Evolutionary conservation across 768 basidiomycete genomes (phyloP).

Genomic region (Amanita inopinata): DNA sequence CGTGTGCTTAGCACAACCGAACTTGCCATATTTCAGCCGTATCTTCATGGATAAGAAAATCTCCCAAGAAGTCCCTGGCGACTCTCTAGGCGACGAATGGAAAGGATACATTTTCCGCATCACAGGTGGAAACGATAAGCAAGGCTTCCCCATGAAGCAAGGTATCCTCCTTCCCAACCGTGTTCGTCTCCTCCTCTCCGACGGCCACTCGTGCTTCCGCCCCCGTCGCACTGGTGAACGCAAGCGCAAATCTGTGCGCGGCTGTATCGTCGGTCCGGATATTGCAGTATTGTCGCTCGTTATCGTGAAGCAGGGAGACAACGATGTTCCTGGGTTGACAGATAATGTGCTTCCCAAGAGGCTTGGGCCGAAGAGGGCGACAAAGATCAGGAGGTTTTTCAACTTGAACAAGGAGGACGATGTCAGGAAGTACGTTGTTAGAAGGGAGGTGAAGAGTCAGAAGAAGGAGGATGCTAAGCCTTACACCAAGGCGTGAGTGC

Average conservation of each 20-base stretch:
- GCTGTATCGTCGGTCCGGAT: slow-evolving; percentile 95
- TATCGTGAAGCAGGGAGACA: slow-evolving; percentile 94
- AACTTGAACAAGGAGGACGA: slow-evolving; percentile 97
- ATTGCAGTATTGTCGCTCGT: slow-evolving; percentile 90
- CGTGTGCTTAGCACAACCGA: background rate
- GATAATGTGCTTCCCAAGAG: slow-evolving; percentile 90
- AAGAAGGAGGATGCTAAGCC: slow-evolving; percentile 92
- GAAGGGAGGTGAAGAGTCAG: slow-evolving; percentile 78
- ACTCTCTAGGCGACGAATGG: slow-evolving; percentile 90
- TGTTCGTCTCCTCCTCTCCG: slow-evolving; percentile 86
- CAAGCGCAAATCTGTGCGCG: slow-evolving; percentile 97
- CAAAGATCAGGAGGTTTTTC: slow-evolving; percentile 97
- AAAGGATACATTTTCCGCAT: slow-evolving; percentile 95
- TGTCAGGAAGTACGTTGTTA: slow-evolving; percentile 94
- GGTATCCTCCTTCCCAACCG: slow-evolving; percentile 93
- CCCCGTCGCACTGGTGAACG: slow-evolving; percentile 87
- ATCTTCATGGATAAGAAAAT: slow-evolving; percentile 97
- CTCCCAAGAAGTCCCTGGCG: slow-evolving; percentile 86
- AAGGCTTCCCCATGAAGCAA: slow-evolving; percentile 99
- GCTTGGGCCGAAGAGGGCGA: slow-evolving; percentile 94
- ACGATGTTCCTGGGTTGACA: slow-evolving; percentile 84
- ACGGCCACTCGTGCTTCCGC: slow-evolving; percentile 98
- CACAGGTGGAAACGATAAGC: slow-evolving; percentile 97
- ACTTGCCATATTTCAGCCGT: slow-evolving; percentile 42
- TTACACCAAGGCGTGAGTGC: slow-evolving; percentile 89